Base-by-base conservation (phyloP, 2,329 filamentous ascomycete genomes). In the Sporothrix curviconia region DNA sequence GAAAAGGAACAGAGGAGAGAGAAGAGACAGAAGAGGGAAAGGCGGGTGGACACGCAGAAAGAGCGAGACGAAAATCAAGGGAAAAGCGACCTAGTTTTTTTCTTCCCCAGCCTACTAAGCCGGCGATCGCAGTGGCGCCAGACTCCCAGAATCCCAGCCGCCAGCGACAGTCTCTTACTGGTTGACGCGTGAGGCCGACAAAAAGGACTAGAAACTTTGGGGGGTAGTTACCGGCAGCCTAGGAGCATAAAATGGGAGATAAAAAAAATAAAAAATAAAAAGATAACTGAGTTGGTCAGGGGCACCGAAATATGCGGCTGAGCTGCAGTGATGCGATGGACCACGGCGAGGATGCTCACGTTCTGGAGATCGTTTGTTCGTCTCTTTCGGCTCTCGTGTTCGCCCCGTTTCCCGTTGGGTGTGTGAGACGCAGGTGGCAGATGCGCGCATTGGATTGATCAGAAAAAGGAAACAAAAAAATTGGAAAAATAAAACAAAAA, bases 61-160 rank as follows among this genome's bases (percentile, higher is more conserved):
- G 25, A 39, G 19, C 8, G n/a, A 57, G 22, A 17, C 15, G 36
- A 37, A 30, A 25, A 51, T 25, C 14, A 22, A 14, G 49, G 22
- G n/a, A 42, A 30, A 34, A 37, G 49, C 52, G 52, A 37, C 42
- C 52, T 55, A 30, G 28, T 30, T 51, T 40, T 37, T 32, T 47
- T 40, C n/a, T n/a, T 40, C 53, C 36, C 54, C 43, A 25, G 54
- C 43, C 24, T 17, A 49, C 6, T n/a, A 39, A 34, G 19, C 28
- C 11, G 53, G 56, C 56, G 57, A 58, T 58, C 57, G 44, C 32
- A 50, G 54, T 58, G 57, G 51, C 57, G 44, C 47, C 51, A 58
- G 54, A 9, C 42, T 40, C 19, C 40, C 19, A 44, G 11, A 15
- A 14, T 14, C n/a, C 19, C 12, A 49, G 19, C 7, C 17, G 19